Percentiles rank a stretch among this genome's conserved stretches.
These are phyloP conservation scores for Coemansia sp. DNA, from an alignment of 192 early-diverging fungal genomes.

Conservation along the genomic window DNA sequence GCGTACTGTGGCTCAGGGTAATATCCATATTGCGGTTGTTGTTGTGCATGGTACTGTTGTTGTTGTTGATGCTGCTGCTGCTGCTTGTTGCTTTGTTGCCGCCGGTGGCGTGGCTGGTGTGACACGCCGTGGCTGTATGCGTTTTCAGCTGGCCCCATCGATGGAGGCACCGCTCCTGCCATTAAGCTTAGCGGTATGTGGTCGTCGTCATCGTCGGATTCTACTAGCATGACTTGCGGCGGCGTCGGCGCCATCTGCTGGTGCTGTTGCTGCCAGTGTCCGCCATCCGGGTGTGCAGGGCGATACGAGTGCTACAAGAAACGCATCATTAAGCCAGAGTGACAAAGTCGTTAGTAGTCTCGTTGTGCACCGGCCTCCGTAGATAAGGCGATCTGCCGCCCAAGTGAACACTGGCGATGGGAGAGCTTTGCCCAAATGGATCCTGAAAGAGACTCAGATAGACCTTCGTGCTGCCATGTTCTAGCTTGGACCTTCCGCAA, in stretches of 20 bases:
- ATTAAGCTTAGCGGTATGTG: conserved; percentile 36
- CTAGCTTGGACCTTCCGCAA: not conserved
- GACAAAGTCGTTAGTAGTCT: not conserved
- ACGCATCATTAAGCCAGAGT: not conserved
- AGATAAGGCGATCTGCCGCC: not conserved
- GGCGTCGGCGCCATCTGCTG: conserved; percentile 9
- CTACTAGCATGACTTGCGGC: not conserved
- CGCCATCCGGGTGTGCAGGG: conserved; percentile 5
- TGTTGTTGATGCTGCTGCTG: conserved; percentile 12
- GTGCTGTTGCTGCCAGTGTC: conserved; percentile 8
- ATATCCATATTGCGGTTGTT: conserved; percentile 10
- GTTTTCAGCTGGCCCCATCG: not conserved
- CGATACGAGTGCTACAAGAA: conserved; percentile 19
- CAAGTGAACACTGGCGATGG: not conserved
- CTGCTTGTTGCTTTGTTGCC: conserved; percentile 15
- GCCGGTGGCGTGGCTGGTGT: conserved; percentile 15
- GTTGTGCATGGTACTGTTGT: conserved; percentile 11
- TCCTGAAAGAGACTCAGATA: not conserved
- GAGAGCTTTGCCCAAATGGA: not conserved
- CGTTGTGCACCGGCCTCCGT: not conserved
- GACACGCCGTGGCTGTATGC: conserved; percentile 1
- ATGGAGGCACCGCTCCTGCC: conserved; percentile 6
- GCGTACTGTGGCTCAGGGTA: conserved; percentile 14
- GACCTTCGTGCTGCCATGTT: not conserved
- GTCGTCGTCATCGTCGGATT: conserved; percentile 26